These are phyloP conservation scores for Bryoglossum gracile DNA, from an alignment of 495 filamentous ascomycete genomes.

Conservation along the genomic window DNA sequence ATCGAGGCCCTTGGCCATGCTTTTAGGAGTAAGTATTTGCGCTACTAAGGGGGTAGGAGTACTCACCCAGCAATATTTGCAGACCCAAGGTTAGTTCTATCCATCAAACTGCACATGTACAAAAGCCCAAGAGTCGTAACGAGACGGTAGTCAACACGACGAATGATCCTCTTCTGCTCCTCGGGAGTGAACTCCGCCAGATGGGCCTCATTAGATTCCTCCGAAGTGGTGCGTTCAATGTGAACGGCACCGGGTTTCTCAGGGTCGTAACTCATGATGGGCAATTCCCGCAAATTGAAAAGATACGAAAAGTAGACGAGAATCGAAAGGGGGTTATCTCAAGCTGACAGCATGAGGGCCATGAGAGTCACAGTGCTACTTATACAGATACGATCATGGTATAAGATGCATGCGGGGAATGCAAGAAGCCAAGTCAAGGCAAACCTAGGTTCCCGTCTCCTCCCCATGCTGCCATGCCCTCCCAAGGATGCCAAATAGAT, in stretches of 20 bases:
- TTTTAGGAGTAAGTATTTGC: too few species aligned
- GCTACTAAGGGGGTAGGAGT: neutral
- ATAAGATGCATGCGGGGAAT: neutral
- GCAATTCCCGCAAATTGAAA: too few species aligned
- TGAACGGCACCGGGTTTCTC: slow-evolving; percentile 6
- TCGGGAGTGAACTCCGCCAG: slow-evolving; percentile 26
- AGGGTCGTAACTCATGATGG: slow-evolving; percentile 7
- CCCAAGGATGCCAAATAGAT: too few species aligned
- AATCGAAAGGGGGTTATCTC: too few species aligned
- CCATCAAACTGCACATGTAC: slow-evolving; percentile 63
- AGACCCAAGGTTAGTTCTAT: slow-evolving; percentile 58
- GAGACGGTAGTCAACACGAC: slow-evolving; percentile 54
- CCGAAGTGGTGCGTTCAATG: slow-evolving; percentile 6
- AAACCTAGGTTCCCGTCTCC: too few species aligned
- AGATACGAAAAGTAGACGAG: too few species aligned
- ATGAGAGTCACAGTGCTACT: neutral
- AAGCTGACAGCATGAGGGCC: too few species aligned
- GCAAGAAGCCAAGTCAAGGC: neutral
- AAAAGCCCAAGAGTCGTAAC: slow-evolving; percentile 56
- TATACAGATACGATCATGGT: neutral
- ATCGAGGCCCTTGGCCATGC: slow-evolving; percentile 8
- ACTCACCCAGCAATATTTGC: slow-evolving; percentile 53
- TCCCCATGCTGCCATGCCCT: too few species aligned
- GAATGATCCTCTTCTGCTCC: slow-evolving; percentile 44
- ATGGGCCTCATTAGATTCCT: slow-evolving; percentile 10